Evolutionary conservation across 768 basidiomycete genomes (phyloP).

Genomic region (Boletus insuetus): DNA sequence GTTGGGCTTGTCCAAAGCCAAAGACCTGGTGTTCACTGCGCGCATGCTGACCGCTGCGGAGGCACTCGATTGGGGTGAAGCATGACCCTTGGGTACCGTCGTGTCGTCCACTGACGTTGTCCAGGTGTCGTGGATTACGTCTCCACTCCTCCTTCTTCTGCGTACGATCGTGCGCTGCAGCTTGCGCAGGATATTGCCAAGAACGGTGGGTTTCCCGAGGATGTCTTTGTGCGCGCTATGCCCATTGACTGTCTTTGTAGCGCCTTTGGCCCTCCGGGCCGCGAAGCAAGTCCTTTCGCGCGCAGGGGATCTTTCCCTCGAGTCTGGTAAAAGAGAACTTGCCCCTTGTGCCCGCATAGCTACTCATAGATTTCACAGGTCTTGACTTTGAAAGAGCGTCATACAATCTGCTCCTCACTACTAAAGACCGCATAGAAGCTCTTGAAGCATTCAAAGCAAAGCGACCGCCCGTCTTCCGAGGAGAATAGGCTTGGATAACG

Average conservation of each 20-base stretch:
- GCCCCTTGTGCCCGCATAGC: background rate
- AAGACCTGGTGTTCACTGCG: conserved; percentile 84
- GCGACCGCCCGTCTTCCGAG: conserved; percentile 72
- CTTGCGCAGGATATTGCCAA: conserved; percentile 71
- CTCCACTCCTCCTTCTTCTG: conserved; percentile 55
- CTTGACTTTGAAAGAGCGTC: conserved; percentile 88
- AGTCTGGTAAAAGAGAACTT: conserved; percentile 49
- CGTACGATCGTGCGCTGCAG: conserved; percentile 65
- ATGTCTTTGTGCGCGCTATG: background rate
- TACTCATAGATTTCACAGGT: conserved; percentile 39
- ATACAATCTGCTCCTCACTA: conserved; percentile 76
- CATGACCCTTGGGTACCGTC: background rate
- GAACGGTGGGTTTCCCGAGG: conserved; percentile 42
- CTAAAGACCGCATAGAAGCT: conserved; percentile 79
- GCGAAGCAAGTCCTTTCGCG: conserved; percentile 84
- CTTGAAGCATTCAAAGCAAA: conserved; percentile 86
- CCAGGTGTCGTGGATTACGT: conserved; percentile 83
- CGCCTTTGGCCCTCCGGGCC: conserved; percentile 83
- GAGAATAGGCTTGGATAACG: conserved; percentile 48
- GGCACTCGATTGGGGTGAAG: conserved; percentile 67
- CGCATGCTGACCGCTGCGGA: conserved; percentile 63
- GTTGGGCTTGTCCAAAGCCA: conserved; percentile 76
- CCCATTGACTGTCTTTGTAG: conserved; percentile 35
- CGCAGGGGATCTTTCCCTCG: conserved; percentile 74
- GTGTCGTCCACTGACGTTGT: conserved; percentile 7